Evolutionary conservation across 2,329 filamentous ascomycete genomes (phyloP).

Genomic region (Ophiostoma australiae): DNA sequence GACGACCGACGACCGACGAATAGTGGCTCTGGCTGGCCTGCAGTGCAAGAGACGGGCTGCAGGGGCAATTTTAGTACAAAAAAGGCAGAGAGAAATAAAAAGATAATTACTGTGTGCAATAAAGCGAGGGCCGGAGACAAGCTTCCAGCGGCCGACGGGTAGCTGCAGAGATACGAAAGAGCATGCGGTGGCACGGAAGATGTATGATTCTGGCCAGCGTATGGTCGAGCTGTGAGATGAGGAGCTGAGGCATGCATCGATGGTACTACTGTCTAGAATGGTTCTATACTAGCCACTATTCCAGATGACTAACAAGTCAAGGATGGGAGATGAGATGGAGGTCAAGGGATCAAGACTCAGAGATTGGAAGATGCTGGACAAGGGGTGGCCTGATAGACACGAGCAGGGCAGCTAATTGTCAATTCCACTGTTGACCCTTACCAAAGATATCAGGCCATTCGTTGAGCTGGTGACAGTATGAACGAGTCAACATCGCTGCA

Average conservation of each 20-base stretch:
- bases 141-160: background rate
- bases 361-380: background rate
- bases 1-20: too few relatives aligned
- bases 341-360: background rate
- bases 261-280: background rate
- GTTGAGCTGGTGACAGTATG: too few relatives aligned
- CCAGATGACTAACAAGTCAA: too few relatives aligned
- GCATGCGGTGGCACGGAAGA: background rate
- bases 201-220: background rate
- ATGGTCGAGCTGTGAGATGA: background rate
- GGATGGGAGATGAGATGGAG: background rate
- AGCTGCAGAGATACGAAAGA: background rate
- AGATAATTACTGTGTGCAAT: background rate
- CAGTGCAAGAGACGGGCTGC: background rate
- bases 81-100: background rate
- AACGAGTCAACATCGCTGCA: too few relatives aligned
- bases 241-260: background rate
- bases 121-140: background rate
- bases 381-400: background rate
- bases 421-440: too few relatives aligned
- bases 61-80: background rate
- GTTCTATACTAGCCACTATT: too few relatives aligned
- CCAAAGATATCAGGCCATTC: too few relatives aligned
- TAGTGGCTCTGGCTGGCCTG: background rate
- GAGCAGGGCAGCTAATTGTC: background rate